Conservation (phyloP, 331 rosid genomes). For the Malus hybrid region DNA sequence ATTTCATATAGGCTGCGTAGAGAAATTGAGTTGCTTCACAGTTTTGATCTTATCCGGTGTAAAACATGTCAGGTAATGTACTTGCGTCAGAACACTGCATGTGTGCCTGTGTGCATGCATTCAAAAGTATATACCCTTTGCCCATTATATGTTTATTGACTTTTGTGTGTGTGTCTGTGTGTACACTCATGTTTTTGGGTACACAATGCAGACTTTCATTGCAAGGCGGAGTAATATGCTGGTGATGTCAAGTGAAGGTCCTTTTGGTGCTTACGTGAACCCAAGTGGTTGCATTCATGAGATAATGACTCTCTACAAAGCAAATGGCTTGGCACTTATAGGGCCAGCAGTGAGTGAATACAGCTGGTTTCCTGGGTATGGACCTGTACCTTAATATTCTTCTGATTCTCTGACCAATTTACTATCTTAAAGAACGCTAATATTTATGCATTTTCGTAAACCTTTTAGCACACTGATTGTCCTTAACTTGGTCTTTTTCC, state of each 20-base stretch:
- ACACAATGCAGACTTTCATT: constrained; percentile 48
- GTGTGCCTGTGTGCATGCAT: background rate
- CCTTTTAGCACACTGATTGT: background rate
- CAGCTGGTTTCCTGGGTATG: constrained; percentile 98
- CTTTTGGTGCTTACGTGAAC: constrained; percentile 87
- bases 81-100: background rate
- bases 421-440: background rate
- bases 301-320: constrained; percentile 68
- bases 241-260: constrained; percentile 89
- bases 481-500: background rate
- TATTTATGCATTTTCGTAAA: background rate
- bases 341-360: constrained; percentile 53
- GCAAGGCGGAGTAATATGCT: constrained; percentile 80
- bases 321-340: constrained; percentile 50
- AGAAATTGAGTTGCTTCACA: constrained; percentile 77
- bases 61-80: constrained; percentile 56
- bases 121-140: background rate
- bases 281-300: constrained; percentile 62
- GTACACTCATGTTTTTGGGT: background rate
- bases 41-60: constrained; percentile 60
- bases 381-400: background rate
- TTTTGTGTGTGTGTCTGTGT: background rate
- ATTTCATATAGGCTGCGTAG: constrained; percentile 72
- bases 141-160: background rate
- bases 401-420: background rate